Evolutionary conservation across 257 asterid genomes (phyloP), one percentile per base, ranked within the genome.

Genomic region (Forsythia viridissima): DNA sequence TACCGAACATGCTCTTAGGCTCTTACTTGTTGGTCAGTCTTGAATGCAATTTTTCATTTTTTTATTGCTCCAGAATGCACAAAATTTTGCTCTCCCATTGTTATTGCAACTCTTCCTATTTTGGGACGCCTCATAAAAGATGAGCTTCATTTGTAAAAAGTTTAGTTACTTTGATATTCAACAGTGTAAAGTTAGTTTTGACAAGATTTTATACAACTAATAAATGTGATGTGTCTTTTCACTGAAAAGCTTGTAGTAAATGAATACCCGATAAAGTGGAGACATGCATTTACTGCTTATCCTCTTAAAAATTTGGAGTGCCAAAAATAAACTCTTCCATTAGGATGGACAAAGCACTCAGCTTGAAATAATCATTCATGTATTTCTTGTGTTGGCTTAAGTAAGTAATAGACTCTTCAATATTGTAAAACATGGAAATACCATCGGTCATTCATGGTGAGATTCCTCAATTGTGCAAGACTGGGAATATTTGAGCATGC

Each of bases 171-270:
- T 72, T 79, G 70, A 34, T 73, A 6, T 41, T 46, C 46, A 63
- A 72, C 72, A 24, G 48, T 37, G 77, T 80, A 21, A 36, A 59
- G 40, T 52, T 80, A 69, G 39, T 59, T 39, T 68, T 71, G 8
- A 44, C n/a, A 70, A n/a, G 46, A 71, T 43, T 12, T 8, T 71
- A 61, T 20, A n/a, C 81, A 67, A 21, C 42, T 38, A 76, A 38
- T 51, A 11, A 66, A 24, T 38, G 61, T 13, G 16, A n/a, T 2
- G 6, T 63, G 57, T 48, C 81, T 66, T 43, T 51, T 43, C 73
- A 39, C 68, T 57, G 67, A 73, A 63, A 40, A 16, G 20, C 61
- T 76, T 63, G 57, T 71, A 59, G 48, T 65, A 36, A 71, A 41
- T 55, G 59, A 38, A 55, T 75, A 20, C 30, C 61, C 38, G 41